Conservation (phyloP, 2,329 filamentous ascomycete species). For the Leptosphaerulina australis region DNA sequence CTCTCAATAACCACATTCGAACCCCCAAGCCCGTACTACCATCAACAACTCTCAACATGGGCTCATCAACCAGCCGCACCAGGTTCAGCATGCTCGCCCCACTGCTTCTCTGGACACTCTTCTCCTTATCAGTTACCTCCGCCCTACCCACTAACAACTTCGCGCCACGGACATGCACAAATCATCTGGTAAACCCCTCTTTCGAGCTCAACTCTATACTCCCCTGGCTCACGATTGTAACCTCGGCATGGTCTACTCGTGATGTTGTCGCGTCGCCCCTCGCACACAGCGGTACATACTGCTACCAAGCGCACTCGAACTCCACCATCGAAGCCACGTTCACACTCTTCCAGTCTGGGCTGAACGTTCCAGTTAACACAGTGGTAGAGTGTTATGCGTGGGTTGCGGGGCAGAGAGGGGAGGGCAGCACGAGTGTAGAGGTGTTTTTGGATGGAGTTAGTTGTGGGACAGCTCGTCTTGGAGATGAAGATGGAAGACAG, state of each 20-base stretch:
- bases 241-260: conserved; percentile 3
- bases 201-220: conserved; percentile 2
- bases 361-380: background rate
- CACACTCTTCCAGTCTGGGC: conserved; percentile 2
- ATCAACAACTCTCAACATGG: background rate
- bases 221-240: conserved; percentile 11
- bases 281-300: background rate
- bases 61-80: background rate
- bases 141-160: background rate
- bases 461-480: conserved; percentile 1
- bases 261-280: background rate
- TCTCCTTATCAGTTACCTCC: background rate
- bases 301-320: conserved; percentile 2
- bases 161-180: background rate
- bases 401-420: background rate
- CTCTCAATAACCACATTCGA: background rate
- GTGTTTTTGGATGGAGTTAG: conserved; percentile 9
- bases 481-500: background rate
- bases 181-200: conserved; percentile 8
- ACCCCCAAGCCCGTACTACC: background rate
- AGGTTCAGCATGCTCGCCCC: background rate
- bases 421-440: background rate
- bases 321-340: conserved; percentile 2
- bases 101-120: background rate
- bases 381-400: conserved; percentile 6